Evolutionary conservation across 768 basidiomycete species (phyloP).

Genomic region (Coprinellus micaceus): DNA sequence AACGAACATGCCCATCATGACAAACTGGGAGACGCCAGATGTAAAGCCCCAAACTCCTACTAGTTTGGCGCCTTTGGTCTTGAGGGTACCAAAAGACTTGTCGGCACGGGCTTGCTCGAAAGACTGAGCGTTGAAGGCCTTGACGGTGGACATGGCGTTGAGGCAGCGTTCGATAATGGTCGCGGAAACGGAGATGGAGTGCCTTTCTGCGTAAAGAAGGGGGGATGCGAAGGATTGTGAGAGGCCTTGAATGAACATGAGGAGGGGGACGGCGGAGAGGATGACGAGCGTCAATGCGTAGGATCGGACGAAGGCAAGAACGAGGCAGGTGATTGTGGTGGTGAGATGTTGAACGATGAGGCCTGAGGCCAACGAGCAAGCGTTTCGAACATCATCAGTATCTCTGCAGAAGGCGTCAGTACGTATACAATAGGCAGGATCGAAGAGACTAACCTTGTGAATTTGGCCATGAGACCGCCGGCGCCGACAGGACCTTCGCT

Average conservation of each 20-base stretch:
- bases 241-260: conserved; percentile 70
- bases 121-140: conserved; percentile 79
- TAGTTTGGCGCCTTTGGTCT: conserved; percentile 47
- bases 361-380: conserved; percentile 76
- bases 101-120: conserved; percentile 45
- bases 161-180: conserved; percentile 77
- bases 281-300: conserved; percentile 88
- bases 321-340: conserved; percentile 73
- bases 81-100: conserved; percentile 41
- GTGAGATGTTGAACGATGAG: conserved; percentile 76
- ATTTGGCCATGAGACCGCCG: conserved; percentile 91
- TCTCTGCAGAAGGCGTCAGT: conserved; percentile 50
- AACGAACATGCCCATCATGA: conserved; percentile 90
- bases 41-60: conserved; percentile 75
- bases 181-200: conserved; percentile 65
- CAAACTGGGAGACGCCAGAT: conserved; percentile 68
- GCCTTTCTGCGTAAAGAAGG: conserved; percentile 63
- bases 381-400: conserved; percentile 89
- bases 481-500: conserved; percentile 59
- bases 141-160: conserved; percentile 81
- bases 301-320: conserved; percentile 78
- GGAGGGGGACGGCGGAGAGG: conserved; percentile 81
- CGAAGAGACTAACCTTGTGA: conserved; percentile 56
- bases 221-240: conserved; percentile 71
- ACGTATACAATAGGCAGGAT: neutral